phyloP scores from a whole-genome alignment of 129 eudicot species.

The Glebionis coronaria region DNA sequence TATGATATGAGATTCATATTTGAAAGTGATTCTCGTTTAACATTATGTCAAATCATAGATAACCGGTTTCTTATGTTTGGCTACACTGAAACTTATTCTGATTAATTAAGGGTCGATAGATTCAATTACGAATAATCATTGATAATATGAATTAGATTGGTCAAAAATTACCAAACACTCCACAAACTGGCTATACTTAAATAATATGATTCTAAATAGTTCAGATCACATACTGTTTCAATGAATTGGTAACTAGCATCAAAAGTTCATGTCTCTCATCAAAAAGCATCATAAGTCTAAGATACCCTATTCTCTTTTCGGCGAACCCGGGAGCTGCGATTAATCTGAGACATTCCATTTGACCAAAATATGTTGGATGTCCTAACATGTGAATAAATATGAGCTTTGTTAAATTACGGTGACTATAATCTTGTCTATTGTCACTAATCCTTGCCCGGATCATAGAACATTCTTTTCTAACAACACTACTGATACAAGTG shows the following conservation, averaged over 20 bases:
- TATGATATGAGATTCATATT: background rate
- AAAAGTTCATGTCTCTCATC: constrained; percentile 97
- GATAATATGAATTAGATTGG: too few relatives aligned
- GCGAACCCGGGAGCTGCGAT: constrained; percentile 97
- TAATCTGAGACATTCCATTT: constrained; percentile 93
- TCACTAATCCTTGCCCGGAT: constrained; percentile 90
- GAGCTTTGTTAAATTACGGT: constrained; percentile 93
- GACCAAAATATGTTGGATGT: constrained; percentile 97
- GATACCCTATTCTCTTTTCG: constrained; percentile 95
- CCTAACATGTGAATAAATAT: constrained; percentile 99
- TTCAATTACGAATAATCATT: too few relatives aligned
- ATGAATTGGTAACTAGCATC: constrained; percentile 91
- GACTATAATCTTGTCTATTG: constrained; percentile 79
- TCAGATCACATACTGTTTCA: constrained; percentile 59
- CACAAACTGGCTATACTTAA: too few relatives aligned
- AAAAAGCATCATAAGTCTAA: constrained; percentile 86
- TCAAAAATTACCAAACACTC: too few relatives aligned
- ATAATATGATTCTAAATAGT: background rate
- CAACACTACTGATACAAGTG: too few relatives aligned
- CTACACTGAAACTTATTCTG: too few relatives aligned
- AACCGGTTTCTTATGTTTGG: too few relatives aligned
- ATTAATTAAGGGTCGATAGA: too few relatives aligned
- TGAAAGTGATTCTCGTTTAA: too few relatives aligned
- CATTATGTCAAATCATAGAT: too few relatives aligned
- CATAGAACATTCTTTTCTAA: constrained; percentile 94